Evolutionary conservation across 768 basidiomycete genomes (phyloP).

Genomic region (Suillus bovinus): DNA sequence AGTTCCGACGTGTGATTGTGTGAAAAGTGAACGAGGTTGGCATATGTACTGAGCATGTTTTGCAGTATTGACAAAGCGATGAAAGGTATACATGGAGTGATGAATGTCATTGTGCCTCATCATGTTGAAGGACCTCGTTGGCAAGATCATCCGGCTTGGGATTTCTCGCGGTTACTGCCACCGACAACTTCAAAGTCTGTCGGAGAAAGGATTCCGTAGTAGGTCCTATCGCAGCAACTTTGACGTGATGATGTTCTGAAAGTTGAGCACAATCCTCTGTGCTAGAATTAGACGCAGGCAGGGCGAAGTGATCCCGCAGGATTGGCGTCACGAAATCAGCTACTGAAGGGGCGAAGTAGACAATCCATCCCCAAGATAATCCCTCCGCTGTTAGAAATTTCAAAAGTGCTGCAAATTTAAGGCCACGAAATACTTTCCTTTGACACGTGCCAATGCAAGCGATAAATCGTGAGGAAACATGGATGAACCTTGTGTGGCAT

Average conservation of each 20-base stretch:
- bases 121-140: constrained; percentile 26
- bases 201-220: constrained; percentile 58
- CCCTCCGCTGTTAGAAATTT: constrained; percentile 3
- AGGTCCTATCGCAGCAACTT: constrained; percentile 66
- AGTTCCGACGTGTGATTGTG: constrained; percentile 10
- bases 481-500: constrained; percentile 61
- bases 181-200: constrained; percentile 44
- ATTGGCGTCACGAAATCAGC: constrained; percentile 57
- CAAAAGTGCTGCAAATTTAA: constrained; percentile 6
- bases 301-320: constrained; percentile 44
- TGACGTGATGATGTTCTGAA: constrained; percentile 20
- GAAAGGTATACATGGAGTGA: neutral
- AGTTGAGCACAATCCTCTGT: neutral
- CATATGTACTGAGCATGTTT: neutral
- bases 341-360: constrained; percentile 75
- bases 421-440: constrained; percentile 21
- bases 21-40: constrained; percentile 3
- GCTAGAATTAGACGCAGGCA: constrained; percentile 26
- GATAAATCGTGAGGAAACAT: constrained; percentile 49
- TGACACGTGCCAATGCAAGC: constrained; percentile 26
- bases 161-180: constrained; percentile 55
- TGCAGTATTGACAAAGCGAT: neutral
- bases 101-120: constrained; percentile 11
- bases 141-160: constrained; percentile 57
- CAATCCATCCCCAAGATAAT: constrained; percentile 58